phyloP scores from a whole-genome alignment of 2,329 filamentous ascomycete species.

The Ascomycota sp. region DNA sequence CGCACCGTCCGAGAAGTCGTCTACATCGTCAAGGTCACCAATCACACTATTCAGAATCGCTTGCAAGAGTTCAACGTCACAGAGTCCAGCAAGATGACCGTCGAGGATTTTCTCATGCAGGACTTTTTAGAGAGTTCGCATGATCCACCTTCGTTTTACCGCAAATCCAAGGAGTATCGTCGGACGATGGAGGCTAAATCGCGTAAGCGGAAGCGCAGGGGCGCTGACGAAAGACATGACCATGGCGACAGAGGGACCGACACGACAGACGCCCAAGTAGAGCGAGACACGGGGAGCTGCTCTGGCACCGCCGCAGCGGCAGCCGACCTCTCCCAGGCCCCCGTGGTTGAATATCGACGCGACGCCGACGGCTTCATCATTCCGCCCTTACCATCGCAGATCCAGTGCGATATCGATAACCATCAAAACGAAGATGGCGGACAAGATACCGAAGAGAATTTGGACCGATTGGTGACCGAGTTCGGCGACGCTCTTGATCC shows the following conservation, averaged over 20 bases:
- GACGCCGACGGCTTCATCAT: slow-evolving; percentile 53
- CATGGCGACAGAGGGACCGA: background rate
- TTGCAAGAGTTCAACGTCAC: slow-evolving; percentile 82
- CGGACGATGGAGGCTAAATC: slow-evolving; percentile 28
- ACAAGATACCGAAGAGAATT: slow-evolving; percentile 9
- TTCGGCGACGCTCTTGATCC: slow-evolving; percentile 20
- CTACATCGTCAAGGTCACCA: slow-evolving; percentile 95
- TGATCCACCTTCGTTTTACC: slow-evolving; percentile 69
- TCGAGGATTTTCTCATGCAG: slow-evolving; percentile 62
- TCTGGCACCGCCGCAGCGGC: background rate
- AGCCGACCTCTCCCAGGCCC: slow-evolving; percentile 13
- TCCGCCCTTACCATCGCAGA: slow-evolving; percentile 26
- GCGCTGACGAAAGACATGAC: slow-evolving; percentile 4
- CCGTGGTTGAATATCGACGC: slow-evolving; percentile 20
- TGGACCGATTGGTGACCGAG: slow-evolving; percentile 21
- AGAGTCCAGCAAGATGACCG: slow-evolving; percentile 63
- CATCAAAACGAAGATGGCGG: slow-evolving; percentile 4
- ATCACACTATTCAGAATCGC: slow-evolving; percentile 78
- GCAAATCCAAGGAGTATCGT: slow-evolving; percentile 38
- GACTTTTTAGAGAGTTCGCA: slow-evolving; percentile 53
- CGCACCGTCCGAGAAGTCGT: slow-evolving; percentile 85
- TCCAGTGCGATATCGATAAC: slow-evolving; percentile 12
- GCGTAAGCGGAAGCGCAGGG: slow-evolving; percentile 21
- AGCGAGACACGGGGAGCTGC: background rate
- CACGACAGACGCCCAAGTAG: background rate